These are phyloP conservation scores for Vigna mungo DNA, from an alignment of 306 rosid genomes.

Conservation along the genomic window DNA sequence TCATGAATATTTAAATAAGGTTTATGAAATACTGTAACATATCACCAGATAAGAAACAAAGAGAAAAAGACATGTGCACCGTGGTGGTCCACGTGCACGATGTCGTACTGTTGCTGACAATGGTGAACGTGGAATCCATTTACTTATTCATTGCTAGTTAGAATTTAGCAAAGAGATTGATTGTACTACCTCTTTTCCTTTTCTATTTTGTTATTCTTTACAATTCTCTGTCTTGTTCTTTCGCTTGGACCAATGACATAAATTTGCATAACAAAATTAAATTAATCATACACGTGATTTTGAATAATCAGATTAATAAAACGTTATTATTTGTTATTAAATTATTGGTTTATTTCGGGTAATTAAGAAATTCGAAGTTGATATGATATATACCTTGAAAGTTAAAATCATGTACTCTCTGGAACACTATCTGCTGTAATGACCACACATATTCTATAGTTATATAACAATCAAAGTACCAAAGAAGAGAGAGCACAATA, in stretches of 20 bases:
- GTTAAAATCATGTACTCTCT: too few species aligned
- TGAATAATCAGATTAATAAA: neutral
- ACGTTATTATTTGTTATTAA: neutral
- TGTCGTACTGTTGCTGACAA: neutral
- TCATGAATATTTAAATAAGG: neutral
- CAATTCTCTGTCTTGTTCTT: neutral
- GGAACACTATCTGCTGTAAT: neutral
- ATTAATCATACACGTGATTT: neutral
- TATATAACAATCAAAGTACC: neutral
- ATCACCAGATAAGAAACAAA: neutral
- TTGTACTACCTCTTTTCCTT: neutral
- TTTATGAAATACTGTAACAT: neutral
- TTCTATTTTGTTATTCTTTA: neutral
- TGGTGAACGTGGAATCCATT: neutral
- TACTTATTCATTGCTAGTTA: neutral
- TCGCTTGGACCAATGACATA: neutral
- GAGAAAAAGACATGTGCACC: neutral
- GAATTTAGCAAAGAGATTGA: neutral
- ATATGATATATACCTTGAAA: too few species aligned
- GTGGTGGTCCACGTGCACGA: neutral
- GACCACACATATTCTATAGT: neutral
- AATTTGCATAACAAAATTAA: neutral
- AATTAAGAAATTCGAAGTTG: neutral
- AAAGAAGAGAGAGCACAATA: neutral
- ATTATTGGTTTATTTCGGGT: neutral